Base-by-base conservation (phyloP, 306 rosid genomes). In the Dryas alaskensis region DNA sequence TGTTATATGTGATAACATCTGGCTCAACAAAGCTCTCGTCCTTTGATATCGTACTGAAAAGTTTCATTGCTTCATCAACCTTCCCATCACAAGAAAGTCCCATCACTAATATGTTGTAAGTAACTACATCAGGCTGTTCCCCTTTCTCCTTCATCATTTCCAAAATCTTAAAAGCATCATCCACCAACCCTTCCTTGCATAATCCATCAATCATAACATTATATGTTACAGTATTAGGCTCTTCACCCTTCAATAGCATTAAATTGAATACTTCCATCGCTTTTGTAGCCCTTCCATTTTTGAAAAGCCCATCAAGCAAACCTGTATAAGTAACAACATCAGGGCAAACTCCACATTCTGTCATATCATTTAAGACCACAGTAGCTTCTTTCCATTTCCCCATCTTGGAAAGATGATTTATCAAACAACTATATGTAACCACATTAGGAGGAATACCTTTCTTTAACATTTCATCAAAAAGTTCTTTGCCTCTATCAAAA, bases 251-350 rank as follows among this genome's bases (percentile, higher is more conserved):
- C 55, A 76, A 22, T 71, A 80, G 61, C 91, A 94, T 94, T 86
- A 88, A 75, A 67, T 76, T 78, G 77, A 94, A 83, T 53, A 89
- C 37, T 60, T 79, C 80, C 70, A 80, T 69, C 4, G 89, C 97
- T 48, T 86, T 83, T 0, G 73, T 79, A 8, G 72, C 81, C 72
- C 83, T 88, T 76, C 92, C 92, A 40, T 72, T 73, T 75, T 88
- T 89, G 88, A 83, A 89, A 74, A 94, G 97, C 52, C 97, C 96
- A 5, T 89, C 88, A 58, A 86, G 83, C 60, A 91, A 79, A 75
- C 81, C 68, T 1, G 96, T 89, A 73, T 87, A 91, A 17, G 88
- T 67, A 67, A 88, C 75, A 48, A 85, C 84, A 82, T 91, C 95
- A 7, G 88, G 91, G 65, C 1, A 69, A 69, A 89, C 63, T 58